These are phyloP conservation scores for Cyclotella kingstonii DNA, from an alignment of 108 stramenopile genomes.

Conservation along the genomic window DNA sequence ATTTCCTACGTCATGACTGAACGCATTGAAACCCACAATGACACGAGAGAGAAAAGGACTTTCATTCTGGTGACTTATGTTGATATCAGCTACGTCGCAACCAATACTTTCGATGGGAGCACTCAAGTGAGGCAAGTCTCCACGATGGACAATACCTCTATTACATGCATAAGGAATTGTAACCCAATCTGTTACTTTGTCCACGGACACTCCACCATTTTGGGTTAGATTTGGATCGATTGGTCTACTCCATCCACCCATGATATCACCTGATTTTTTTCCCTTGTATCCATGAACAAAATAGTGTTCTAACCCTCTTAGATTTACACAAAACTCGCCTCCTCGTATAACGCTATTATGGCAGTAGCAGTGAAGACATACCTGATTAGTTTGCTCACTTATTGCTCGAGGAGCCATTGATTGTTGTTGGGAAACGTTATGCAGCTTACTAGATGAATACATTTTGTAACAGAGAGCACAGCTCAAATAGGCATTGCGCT, in stretches of 20 bases:
- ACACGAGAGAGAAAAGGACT: constrained; percentile 42
- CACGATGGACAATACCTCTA: constrained; percentile 61
- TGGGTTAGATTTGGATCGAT: neutral
- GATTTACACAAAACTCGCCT: constrained; percentile 68
- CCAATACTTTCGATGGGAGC: constrained; percentile 50
- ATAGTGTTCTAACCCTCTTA: constrained; percentile 72
- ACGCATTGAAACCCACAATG: constrained; percentile 83
- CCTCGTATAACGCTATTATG: constrained; percentile 47
- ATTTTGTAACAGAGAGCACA: too few relatives aligned
- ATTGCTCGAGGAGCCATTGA: too few relatives aligned
- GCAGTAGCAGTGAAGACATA: neutral
- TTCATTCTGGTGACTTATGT: too few relatives aligned
- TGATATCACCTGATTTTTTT: constrained; percentile 27
- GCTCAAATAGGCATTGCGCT: too few relatives aligned
- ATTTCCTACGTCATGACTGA: constrained; percentile 60
- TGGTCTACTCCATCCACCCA: constrained; percentile 36
- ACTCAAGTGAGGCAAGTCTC: constrained; percentile 73
- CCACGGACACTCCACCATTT: constrained; percentile 6
- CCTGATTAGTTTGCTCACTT: neutral
- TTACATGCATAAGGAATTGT: constrained; percentile 69
- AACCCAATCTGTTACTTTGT: constrained; percentile 40
- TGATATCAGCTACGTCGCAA: too few relatives aligned
- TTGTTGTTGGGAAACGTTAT: too few relatives aligned
- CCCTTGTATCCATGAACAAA: constrained; percentile 76
- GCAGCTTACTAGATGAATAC: too few relatives aligned